Base-by-base conservation (phyloP, 352 stramenopile species). In the Phytophthora tubulina region DNA sequence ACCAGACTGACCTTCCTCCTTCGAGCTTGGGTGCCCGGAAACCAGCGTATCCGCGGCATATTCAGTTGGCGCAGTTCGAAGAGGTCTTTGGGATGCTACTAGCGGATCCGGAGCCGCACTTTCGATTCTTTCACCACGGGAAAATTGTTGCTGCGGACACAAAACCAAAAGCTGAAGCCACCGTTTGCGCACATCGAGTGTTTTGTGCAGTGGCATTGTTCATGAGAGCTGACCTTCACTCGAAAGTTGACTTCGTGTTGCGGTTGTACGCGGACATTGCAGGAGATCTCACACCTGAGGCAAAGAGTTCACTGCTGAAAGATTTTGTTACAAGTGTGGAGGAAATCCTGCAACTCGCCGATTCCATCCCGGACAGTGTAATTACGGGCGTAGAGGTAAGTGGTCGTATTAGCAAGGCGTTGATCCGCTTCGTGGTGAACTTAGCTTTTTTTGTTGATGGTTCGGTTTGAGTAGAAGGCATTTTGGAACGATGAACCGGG, bases 1-100 rank as follows among this genome's bases (percentile, higher is more conserved):
- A 77, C 30, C 52, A 63, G 42, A 62, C 39, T 56, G 35, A 51
- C 31, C 2, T 27, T 45, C 17, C 53, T 36, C 14, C 59, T 17
- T 60, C 53, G 15, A 75, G 49, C 14, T 62, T 74, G 38, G 27
- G 49, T 8, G 27, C 36, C 15, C 59, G 54, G 4, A 78, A 75
- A 17, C 36, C 52, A 9, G 27, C 49, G 11, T 91, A 91, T 64
- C 73, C 83, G 6, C 82, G 84, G 8, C 76, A 82, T 52, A 63
- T 95, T 35, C 68, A 75, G 17, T 67, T 77, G 6, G 11, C 53
- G 11, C 78, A 90, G 35, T 95, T 95, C 66, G 84, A 93, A 45
- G 87, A 95, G 41, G 70, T 95, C 2, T 93, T 93, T 48, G 87
- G 85, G 11, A 84, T 93, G 80, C 78, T 95, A 3, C 71, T 95